Evolutionary conservation across 2,329 filamentous ascomycete species (phyloP), one percentile per base, ranked within the genome.

Genomic region (Xylaria sp.): DNA sequence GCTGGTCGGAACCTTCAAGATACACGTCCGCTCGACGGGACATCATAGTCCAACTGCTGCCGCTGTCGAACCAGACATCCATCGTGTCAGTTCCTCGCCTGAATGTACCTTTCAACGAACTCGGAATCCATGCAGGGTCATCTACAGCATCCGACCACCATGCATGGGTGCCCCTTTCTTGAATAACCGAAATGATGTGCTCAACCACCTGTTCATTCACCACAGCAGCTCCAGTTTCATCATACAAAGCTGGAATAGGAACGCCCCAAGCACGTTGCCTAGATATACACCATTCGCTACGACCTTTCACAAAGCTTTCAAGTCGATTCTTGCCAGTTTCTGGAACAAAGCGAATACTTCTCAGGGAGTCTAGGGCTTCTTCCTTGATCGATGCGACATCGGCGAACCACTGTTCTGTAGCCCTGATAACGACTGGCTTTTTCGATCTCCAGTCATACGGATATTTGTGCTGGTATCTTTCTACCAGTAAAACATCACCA

Each of bases 21-120:
- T 97, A 98, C 27, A 98, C 87, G 78, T 99, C 94, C 0, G 93
- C 93, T 27, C 79, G 90, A 32, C 78, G 76, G 9, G 79, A 74
- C 32, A 82, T 84, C 77, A 88, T 85, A 3, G 85, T 92, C 96
- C 96, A 99, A 76, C 93, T 97, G 59, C 92, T 97, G 5, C 96
- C 96, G 73, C 96, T 98, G 79, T 99, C 96, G 75, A 99, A 99
- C 96, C 96, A 99, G 10, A 99, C 96, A 79, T 99, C 96, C 96
- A 99, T 99, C 0, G 96, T 99, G 76, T 99, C 96, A 51, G 85
- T 92, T 16, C 95, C 95, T 70, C 96, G 91, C 57, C 87, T 84
- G 77, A 91, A 96, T 5, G 82, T 77, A 9, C 84, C 82, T 37
- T 82, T 81, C 1, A 97, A 82, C 10, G 87, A 86, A 5, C 87